These are phyloP conservation scores for Alternaria infectoria DNA, from an alignment of 2,329 filamentous ascomycete genomes.

Conservation along the genomic window DNA sequence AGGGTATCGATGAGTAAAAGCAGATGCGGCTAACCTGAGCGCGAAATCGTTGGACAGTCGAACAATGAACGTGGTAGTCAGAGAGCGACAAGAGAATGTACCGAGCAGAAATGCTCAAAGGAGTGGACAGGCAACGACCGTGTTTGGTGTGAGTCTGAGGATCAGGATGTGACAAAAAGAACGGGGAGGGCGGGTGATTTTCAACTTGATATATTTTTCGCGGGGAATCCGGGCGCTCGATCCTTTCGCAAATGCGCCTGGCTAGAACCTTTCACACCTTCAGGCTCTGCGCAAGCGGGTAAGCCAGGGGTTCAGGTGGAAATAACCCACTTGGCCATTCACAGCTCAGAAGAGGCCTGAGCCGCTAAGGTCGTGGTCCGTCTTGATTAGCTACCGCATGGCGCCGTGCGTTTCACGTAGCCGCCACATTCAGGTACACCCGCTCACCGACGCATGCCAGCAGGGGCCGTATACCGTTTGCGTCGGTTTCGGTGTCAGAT, in stretches of 20 bases:
- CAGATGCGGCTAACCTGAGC: constrained; percentile 17
- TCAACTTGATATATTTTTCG: constrained; percentile 8
- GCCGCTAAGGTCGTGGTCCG: constrained; percentile 4
- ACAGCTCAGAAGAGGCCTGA: background rate
- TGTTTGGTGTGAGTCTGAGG: constrained; percentile 7
- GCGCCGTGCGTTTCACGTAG: constrained; percentile 12
- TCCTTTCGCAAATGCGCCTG: background rate
- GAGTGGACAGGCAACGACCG: constrained; percentile 11
- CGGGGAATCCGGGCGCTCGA: constrained; percentile 1
- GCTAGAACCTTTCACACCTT: background rate
- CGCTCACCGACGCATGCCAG: background rate
- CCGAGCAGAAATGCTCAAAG: constrained; percentile 14
- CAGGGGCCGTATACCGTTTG: constrained; percentile 2
- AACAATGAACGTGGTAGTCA: constrained; percentile 13
- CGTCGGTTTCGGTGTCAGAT: background rate
- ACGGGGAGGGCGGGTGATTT: constrained; percentile 4
- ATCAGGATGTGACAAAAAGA: constrained; percentile 4
- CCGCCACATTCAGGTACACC: constrained; percentile 15
- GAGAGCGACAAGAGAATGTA: constrained; percentile 16
- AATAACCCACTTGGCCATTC: constrained; percentile 5
- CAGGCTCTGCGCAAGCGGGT: constrained; percentile 10
- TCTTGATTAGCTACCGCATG: constrained; percentile 4
- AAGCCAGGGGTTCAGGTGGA: constrained; percentile 8
- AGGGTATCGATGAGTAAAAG: constrained; percentile 9
- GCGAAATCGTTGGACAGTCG: constrained; percentile 12